These are phyloP conservation scores for Ehretia macrophylla DNA, from an alignment of 257 asterid species.

Conservation along the genomic window DNA sequence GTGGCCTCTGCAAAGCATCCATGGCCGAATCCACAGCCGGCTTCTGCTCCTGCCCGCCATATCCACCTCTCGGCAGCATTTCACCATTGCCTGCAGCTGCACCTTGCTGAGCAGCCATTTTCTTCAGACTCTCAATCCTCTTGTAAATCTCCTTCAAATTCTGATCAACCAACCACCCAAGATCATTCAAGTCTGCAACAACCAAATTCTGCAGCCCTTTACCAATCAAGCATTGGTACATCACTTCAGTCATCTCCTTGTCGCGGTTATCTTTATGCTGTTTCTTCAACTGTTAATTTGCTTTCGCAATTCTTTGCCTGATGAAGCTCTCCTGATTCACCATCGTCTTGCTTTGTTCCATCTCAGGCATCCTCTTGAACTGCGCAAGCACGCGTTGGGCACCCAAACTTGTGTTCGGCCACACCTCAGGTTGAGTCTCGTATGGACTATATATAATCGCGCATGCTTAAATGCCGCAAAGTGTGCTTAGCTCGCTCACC, in stretches of 20 bases:
- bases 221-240: slow-evolving; percentile 66
- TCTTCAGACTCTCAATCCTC: slow-evolving; percentile 49
- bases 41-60: slow-evolving; percentile 9
- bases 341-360: slow-evolving; percentile 22
- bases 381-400: slow-evolving; percentile 36
- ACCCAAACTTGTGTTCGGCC: slow-evolving; percentile 51
- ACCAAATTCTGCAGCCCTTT: slow-evolving; percentile 40
- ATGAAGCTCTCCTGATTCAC: slow-evolving; percentile 12
- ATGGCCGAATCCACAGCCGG: slow-evolving; percentile 15
- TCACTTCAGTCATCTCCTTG: slow-evolving; percentile 13
- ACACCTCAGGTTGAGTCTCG: slow-evolving; percentile 50
- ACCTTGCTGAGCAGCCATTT: slow-evolving; percentile 11
- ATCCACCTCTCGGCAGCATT: background rate
- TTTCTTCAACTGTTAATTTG: slow-evolving; percentile 9
- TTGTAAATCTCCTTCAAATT: slow-evolving; percentile 55
- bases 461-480: slow-evolving; percentile 65
- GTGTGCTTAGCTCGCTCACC: slow-evolving; percentile 65
- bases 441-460: slow-evolving; percentile 64
- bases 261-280: slow-evolving; percentile 11
- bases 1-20: slow-evolving; percentile 30
- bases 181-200: slow-evolving; percentile 50
- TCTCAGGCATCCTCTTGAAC: slow-evolving; percentile 14
- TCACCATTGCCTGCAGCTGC: no score
- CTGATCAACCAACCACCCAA: slow-evolving; percentile 61
- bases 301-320: slow-evolving; percentile 17